Evolutionary conservation across 495 filamentous ascomycete species (phyloP).

Genomic region (Tuber umbilicatum): DNA sequence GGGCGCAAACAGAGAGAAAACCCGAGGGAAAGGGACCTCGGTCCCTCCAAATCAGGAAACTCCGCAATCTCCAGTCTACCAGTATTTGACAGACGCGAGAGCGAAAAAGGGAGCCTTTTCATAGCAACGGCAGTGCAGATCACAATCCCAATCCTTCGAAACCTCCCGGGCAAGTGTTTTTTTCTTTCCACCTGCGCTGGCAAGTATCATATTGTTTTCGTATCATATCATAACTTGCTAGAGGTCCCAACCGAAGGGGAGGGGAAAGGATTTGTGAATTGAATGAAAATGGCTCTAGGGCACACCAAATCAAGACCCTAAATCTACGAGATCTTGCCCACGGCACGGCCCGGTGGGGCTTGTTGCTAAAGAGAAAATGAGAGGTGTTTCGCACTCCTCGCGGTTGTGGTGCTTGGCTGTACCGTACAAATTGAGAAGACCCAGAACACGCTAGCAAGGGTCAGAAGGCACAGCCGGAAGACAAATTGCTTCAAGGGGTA

Average conservation of each 20-base stretch:
- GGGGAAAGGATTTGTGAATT: neutral
- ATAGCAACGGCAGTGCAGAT: neutral
- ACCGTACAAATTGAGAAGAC: too few species aligned
- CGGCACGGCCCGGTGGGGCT: neutral
- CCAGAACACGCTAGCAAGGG: fast-evolving
- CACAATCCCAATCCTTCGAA: neutral
- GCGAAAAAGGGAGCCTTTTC: neutral
- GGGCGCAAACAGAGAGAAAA: neutral
- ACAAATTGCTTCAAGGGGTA: neutral
- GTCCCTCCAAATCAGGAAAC: neutral
- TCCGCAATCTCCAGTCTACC: neutral
- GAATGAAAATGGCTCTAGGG: neutral
- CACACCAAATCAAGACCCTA: neutral
- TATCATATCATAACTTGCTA: neutral
- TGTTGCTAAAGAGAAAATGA: neutral
- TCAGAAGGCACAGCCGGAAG: neutral
- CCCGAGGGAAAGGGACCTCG: neutral
- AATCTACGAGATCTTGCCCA: neutral
- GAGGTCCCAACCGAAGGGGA: neutral
- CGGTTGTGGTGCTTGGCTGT: neutral
- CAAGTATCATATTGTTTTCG: neutral
- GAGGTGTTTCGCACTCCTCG: neutral
- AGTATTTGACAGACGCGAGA: neutral
- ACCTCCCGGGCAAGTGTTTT: neutral
- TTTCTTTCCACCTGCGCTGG: neutral